phyloP scores from a whole-genome alignment of 345 rosid genomes.

The Euphorbia pulcherrima region DNA sequence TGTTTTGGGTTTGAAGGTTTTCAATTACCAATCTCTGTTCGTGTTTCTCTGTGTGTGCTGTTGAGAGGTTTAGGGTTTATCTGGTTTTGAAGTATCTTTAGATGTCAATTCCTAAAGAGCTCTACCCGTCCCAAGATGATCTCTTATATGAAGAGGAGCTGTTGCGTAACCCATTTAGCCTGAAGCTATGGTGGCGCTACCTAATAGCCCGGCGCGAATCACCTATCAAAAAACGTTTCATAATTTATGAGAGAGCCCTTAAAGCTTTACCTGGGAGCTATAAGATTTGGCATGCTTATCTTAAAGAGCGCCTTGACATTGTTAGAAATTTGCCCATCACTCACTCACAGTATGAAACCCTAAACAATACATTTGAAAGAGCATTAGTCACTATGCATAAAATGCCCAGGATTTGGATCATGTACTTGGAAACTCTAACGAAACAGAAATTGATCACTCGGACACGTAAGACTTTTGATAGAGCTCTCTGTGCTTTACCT shows the following conservation, averaged over 20 bases:
- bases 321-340: slow-evolving; percentile 67
- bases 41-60: not conserved
- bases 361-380: slow-evolving; percentile 84
- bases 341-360: slow-evolving; percentile 62
- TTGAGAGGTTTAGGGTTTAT: not conserved
- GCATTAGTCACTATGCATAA: slow-evolving; percentile 89
- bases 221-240: slow-evolving; percentile 63
- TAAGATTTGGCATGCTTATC: slow-evolving; percentile 83
- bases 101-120: slow-evolving; percentile 69
- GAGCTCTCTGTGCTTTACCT: slow-evolving; percentile 85
- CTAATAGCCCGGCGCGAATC: slow-evolving; percentile 62
- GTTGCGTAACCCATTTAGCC: slow-evolving; percentile 71
- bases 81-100: not conserved
- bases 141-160: slow-evolving; percentile 85
- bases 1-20: too few species aligned
- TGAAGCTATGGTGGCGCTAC: slow-evolving; percentile 96
- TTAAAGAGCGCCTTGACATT: slow-evolving; percentile 66
- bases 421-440: slow-evolving; percentile 64
- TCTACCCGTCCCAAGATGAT: slow-evolving; percentile 82
- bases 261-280: slow-evolving; percentile 92
- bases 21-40: not conserved
- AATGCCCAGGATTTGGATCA: slow-evolving; percentile 89
- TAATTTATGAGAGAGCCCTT: slow-evolving; percentile 78
- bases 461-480: slow-evolving; percentile 62
- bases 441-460: slow-evolving; percentile 57